A percentile compares a stretch with the other conserved stretches of the same genome.
These are phyloP conservation scores for Ganoderma sp. DNA, from an alignment of 1,284 basidiomycete species.

Conservation along the genomic window DNA sequence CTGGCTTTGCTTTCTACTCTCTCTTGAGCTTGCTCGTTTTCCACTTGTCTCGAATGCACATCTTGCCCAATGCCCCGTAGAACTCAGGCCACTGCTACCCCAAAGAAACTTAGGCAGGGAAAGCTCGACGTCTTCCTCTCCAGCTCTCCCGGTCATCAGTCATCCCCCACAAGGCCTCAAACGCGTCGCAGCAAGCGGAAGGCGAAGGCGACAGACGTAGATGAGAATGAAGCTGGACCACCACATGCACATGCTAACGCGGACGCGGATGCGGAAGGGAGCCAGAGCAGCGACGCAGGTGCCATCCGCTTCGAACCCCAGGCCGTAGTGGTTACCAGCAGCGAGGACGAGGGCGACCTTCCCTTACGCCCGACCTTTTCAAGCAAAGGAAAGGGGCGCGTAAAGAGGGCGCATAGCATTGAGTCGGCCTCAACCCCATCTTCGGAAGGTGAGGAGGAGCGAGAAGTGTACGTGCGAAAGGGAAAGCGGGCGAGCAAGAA, in stretches of 20 bases:
- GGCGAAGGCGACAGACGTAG: neutral
- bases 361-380: conserved; percentile 41
- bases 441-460: conserved; percentile 25
- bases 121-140: conserved; percentile 42
- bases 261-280: conserved; percentile 29
- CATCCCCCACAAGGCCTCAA: conserved; percentile 15
- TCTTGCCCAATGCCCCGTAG: conserved; percentile 29
- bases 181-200: conserved; percentile 10
- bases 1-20: neutral
- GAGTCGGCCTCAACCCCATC: conserved; percentile 11
- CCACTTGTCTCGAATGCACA: neutral
- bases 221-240: conserved; percentile 1
- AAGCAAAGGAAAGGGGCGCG: conserved; percentile 38
- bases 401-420: conserved; percentile 34
- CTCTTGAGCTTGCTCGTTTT: neutral
- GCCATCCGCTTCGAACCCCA: conserved; percentile 56
- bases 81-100: conserved; percentile 14
- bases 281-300: conserved; percentile 52
- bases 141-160: conserved; percentile 30
- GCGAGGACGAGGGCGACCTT: conserved; percentile 43
- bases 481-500: conserved; percentile 33
- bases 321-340: conserved; percentile 32
- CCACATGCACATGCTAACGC: conserved; percentile 16
- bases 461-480: conserved; percentile 34
- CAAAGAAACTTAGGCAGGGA: conserved; percentile 39